These are phyloP conservation scores for Podospora fimiseda DNA, from an alignment of 495 filamentous ascomycete genomes.

Conservation along the genomic window DNA sequence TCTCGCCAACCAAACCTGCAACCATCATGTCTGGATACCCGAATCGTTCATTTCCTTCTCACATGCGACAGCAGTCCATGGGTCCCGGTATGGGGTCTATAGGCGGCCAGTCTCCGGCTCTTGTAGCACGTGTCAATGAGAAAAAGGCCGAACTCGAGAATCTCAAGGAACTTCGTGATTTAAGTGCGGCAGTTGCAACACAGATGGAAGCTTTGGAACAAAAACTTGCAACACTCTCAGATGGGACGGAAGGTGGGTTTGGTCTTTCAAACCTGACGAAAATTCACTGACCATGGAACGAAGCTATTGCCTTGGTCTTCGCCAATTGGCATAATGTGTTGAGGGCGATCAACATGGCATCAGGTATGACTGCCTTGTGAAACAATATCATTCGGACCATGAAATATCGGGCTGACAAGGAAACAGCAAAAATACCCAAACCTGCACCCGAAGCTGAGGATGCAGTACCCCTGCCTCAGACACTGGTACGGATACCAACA, in stretches of 20 bases:
- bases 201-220: constrained; percentile 90
- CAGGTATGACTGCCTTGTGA: constrained; percentile 59
- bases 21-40: constrained; percentile 29
- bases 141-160: constrained; percentile 92
- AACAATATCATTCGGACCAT: too few relatives aligned
- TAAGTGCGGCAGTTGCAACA: constrained; percentile 76
- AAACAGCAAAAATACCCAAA: constrained; percentile 44
- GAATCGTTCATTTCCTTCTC: constrained; percentile 53
- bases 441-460: constrained; percentile 34
- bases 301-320: constrained; percentile 86
- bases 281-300: constrained; percentile 4
- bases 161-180: constrained; percentile 75
- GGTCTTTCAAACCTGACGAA: neutral
- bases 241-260: constrained; percentile 80
- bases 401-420: constrained; percentile 55
- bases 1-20: constrained; percentile 3
- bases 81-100: constrained; percentile 40
- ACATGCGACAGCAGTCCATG: constrained; percentile 56
- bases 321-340: constrained; percentile 96
- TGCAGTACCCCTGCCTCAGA: constrained; percentile 61
- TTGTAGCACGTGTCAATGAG: constrained; percentile 82
- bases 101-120: constrained; percentile 65
- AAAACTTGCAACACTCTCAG: constrained; percentile 79
- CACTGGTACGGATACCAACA: constrained; percentile 72
- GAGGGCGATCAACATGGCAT: constrained; percentile 89